These are phyloP conservation scores for Trametes elegans DNA, from an alignment of 768 basidiomycete species.

Conservation along the genomic window DNA sequence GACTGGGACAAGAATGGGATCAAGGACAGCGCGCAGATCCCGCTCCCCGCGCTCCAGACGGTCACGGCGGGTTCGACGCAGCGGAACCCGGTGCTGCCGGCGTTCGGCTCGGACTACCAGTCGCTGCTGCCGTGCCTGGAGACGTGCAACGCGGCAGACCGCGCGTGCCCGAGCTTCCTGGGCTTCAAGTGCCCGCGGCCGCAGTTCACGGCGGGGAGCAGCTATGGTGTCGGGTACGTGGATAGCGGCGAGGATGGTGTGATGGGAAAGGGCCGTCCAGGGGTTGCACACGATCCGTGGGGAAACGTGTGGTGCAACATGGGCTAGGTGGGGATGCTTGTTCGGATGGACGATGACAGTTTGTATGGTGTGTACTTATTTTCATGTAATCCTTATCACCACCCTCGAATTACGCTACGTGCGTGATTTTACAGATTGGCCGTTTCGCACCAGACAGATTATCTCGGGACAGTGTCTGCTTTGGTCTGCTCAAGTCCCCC, in stretches of 20 bases:
- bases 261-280: constrained; percentile 48
- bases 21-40: constrained; percentile 33
- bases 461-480: too few relatives aligned
- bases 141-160: constrained; percentile 67
- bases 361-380: too few relatives aligned
- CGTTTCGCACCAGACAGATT: too few relatives aligned
- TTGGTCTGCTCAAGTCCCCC: too few relatives aligned
- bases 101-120: constrained; percentile 46
- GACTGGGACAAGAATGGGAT: too few relatives aligned
- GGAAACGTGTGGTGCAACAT: constrained; percentile 79
- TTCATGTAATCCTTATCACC: too few relatives aligned
- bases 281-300: constrained; percentile 58
- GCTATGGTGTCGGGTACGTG: constrained; percentile 76
- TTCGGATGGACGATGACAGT: too few relatives aligned
- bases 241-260: constrained; percentile 52
- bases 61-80: constrained; percentile 38
- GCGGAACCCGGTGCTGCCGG: constrained; percentile 50
- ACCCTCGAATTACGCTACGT: too few relatives aligned
- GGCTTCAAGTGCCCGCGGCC: constrained; percentile 65
- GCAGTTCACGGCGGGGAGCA: constrained; percentile 58
- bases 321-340: constrained; percentile 15
- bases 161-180: constrained; percentile 75
- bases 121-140: constrained; percentile 78
- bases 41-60: constrained; percentile 50
- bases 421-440: too few relatives aligned